A percentile compares a stretch with the other conserved stretches of the same genome.
phyloP scores from a whole-genome alignment of 176 grass and related monocot genomes.

The Poa pratensis region DNA sequence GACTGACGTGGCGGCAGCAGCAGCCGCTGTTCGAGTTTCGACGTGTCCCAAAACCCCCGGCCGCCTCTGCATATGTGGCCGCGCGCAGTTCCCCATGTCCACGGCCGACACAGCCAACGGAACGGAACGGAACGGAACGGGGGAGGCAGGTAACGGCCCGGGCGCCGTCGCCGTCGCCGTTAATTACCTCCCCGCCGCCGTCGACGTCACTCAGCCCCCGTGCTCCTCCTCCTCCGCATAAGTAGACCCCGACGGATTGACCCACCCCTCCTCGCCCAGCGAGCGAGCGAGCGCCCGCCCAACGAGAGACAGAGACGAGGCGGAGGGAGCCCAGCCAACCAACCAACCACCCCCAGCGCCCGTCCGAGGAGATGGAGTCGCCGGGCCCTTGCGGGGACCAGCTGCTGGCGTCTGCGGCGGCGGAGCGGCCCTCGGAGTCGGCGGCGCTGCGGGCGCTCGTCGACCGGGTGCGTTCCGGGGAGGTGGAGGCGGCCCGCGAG shows the following conservation, averaged over 20 bases:
- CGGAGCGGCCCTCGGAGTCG: conserved; percentile 54
- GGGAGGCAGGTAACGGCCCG: not conserved
- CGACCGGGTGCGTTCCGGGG: conserved; percentile 53
- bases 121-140: conserved; percentile 19
- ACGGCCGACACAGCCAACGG: not conserved
- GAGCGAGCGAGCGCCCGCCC: conserved; percentile 7
- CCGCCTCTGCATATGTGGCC: not conserved
- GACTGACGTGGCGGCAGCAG: too few relatives aligned
- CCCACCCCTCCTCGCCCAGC: conserved; percentile 26
- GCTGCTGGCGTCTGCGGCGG: not conserved
- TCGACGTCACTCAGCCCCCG: not conserved
- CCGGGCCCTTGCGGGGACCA: conserved; percentile 35
- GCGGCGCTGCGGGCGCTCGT: conserved; percentile 54
- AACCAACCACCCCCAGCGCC: not conserved
- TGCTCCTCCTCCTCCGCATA: not conserved
- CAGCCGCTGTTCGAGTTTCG: too few relatives aligned
- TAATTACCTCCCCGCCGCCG: not conserved
- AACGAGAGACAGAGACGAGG: not conserved
- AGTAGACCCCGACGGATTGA: conserved; percentile 23
- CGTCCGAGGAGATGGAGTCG: conserved; percentile 28
- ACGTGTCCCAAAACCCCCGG: too few relatives aligned
- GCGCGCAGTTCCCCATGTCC: not conserved
- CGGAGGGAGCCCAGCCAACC: not conserved
- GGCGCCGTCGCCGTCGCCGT: conserved; percentile 34
- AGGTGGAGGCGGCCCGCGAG: conserved; percentile 77